Conservation (phyloP, 1,139 yeast genomes). For the Arxiozyma slooffiae region DNA sequence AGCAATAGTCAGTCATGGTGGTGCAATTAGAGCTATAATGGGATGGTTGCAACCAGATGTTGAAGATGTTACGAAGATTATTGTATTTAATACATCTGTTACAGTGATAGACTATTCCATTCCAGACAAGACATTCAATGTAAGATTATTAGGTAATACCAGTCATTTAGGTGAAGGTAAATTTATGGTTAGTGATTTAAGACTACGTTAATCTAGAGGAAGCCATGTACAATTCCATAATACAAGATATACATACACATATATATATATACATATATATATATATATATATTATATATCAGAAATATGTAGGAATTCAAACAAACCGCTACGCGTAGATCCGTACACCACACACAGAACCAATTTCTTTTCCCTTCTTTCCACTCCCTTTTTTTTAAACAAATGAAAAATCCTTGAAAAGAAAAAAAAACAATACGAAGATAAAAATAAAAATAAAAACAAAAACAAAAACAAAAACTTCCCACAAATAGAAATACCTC, state of each 20-base stretch:
- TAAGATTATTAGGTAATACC: constrained; percentile 50
- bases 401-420: no score
- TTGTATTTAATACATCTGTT: constrained; percentile 64
- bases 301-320: background rate
- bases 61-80: constrained; percentile 33
- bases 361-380: no score
- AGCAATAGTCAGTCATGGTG: constrained; percentile 74
- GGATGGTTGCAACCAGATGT: constrained; percentile 34
- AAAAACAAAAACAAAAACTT: no score
- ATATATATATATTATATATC: background rate
- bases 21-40: constrained; percentile 58
- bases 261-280: background rate
- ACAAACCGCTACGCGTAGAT: no score
- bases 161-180: constrained; percentile 51
- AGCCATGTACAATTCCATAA: background rate
- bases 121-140: constrained; percentile 33
- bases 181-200: constrained; percentile 44
- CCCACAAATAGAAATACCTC: no score
- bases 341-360: no score
- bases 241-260: background rate
- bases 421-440: no score
- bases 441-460: no score
- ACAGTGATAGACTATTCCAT: constrained; percentile 50
- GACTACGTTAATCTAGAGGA: constrained; percentile 29
- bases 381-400: no score